phyloP scores from a whole-genome alignment of 139 green algal genomes.

The Pleodorina starrii region DNA sequence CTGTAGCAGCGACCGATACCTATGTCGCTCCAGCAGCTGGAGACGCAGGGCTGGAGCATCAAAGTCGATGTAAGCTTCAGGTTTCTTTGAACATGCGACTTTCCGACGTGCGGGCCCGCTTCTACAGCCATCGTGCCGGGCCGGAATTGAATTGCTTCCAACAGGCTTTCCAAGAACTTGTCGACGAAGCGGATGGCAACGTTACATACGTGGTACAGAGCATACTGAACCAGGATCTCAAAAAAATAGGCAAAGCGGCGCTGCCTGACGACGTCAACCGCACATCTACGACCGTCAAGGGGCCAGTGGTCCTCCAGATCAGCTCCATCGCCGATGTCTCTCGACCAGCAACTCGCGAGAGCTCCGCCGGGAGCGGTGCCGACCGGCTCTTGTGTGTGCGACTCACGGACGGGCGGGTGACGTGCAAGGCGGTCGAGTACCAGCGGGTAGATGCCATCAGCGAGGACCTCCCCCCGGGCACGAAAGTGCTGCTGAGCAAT shows the following conservation, averaged over 20 bases:
- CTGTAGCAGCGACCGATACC: too few relatives aligned
- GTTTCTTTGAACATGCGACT: neutral
- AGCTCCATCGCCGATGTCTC: neutral
- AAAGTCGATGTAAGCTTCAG: slow-evolving; percentile 32
- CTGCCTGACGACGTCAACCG: slow-evolving; percentile 65
- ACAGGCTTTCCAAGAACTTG: slow-evolving; percentile 33
- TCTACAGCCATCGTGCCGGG: too few relatives aligned
- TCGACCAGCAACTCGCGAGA: neutral
- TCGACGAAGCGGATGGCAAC: slow-evolving; percentile 30
- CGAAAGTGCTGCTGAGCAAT: slow-evolving; percentile 53
- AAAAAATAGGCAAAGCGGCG: slow-evolving; percentile 38
- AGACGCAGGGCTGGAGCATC: slow-evolving; percentile 55
- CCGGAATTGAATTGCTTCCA: too few relatives aligned
- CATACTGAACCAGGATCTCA: slow-evolving; percentile 54
- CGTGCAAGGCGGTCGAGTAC: slow-evolving; percentile 44
- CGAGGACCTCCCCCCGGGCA: slow-evolving; percentile 55
- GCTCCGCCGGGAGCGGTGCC: neutral
- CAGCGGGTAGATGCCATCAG: slow-evolving; percentile 48
- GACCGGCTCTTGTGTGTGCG: slow-evolving; percentile 52
- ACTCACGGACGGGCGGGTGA: slow-evolving; percentile 53
- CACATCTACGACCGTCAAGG: slow-evolving; percentile 44
- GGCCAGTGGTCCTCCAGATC: slow-evolving; percentile 58
- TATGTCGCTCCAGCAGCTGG: slow-evolving; percentile 28
- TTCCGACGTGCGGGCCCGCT: too few relatives aligned
- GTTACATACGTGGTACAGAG: neutral